Conservation (phyloP, 2,329 filamentous ascomycete species). For the Fusarium redolens region DNA sequence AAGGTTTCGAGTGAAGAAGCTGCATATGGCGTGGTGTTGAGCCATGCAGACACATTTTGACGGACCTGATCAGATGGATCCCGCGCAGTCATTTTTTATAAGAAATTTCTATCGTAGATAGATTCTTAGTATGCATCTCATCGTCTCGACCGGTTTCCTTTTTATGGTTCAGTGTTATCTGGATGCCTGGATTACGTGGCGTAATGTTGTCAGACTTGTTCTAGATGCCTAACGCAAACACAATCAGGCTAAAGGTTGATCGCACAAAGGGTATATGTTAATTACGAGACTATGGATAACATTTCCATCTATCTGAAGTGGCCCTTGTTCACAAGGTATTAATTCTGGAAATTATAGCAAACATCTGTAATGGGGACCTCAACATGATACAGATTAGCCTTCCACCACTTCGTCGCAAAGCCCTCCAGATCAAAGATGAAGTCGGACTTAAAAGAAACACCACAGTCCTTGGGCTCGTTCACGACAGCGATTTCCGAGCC, state of each 20-base stretch:
- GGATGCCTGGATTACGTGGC: background rate
- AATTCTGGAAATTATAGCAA: conserved; percentile 3
- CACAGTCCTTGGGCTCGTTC: background rate
- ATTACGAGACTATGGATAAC: background rate
- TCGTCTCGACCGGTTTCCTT: accelerated
- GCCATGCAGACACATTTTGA: background rate
- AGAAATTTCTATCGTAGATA: background rate
- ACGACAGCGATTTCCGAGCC: background rate
- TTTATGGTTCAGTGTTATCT: background rate
- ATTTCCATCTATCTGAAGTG: accelerated
- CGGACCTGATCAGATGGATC: background rate
- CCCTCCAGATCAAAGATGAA: conserved; percentile 16
- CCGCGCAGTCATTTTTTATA: background rate
- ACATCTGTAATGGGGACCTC: conserved; percentile 7
- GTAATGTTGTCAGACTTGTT: background rate
- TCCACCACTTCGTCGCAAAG: conserved; percentile 16
- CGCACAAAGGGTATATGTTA: background rate
- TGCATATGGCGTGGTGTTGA: background rate
- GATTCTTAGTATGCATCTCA: accelerated
- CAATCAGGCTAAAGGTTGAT: background rate
- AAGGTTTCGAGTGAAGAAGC: background rate
- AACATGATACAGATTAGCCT: conserved; percentile 14
- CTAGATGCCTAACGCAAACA: background rate
- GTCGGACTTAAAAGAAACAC: conserved; percentile 12
- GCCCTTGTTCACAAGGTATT: background rate